Conservation (phyloP, 208 protist genomes). For the Wallacemonas collosoma region DNA sequence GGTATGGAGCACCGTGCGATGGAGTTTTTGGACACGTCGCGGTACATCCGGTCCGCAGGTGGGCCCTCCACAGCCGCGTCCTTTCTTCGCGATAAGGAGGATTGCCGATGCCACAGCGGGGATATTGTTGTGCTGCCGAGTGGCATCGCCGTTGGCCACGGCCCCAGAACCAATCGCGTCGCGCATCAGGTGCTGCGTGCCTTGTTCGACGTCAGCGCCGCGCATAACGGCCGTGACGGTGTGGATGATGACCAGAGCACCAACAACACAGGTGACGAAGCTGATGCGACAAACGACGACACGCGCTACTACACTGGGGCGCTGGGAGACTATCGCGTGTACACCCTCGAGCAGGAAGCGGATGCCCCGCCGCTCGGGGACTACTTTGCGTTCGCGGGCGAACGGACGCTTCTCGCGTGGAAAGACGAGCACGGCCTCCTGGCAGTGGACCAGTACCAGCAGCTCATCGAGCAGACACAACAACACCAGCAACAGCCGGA, state of each 20-base stretch:
- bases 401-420: constrained; percentile 85
- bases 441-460: constrained; percentile 90
- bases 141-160: constrained; percentile 87
- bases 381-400: constrained; percentile 93
- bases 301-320: constrained; percentile 8
- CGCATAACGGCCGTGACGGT: constrained; percentile 13
- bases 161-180: constrained; percentile 83
- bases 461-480: constrained; percentile 37
- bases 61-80: constrained; percentile 72
- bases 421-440: constrained; percentile 93
- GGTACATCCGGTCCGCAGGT: constrained; percentile 82
- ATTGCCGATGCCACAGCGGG: constrained; percentile 83
- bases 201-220: constrained; percentile 61
- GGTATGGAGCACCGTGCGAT: constrained; percentile 85
- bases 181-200: constrained; percentile 77
- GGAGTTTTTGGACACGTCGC: constrained; percentile 90
- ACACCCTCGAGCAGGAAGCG: constrained; percentile 89
- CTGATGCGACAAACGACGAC: neutral
- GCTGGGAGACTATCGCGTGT: constrained; percentile 60
- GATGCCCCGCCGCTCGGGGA: constrained; percentile 91
- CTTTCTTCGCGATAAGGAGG: constrained; percentile 85
- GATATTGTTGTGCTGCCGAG: constrained; percentile 86
- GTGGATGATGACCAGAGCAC: neutral
- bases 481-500: constrained; percentile 5
- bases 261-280: neutral